Evolutionary conservation across 441 rosid species (phyloP), one percentile per base, ranked within the genome.

Genomic region (Breynia disticha): DNA sequence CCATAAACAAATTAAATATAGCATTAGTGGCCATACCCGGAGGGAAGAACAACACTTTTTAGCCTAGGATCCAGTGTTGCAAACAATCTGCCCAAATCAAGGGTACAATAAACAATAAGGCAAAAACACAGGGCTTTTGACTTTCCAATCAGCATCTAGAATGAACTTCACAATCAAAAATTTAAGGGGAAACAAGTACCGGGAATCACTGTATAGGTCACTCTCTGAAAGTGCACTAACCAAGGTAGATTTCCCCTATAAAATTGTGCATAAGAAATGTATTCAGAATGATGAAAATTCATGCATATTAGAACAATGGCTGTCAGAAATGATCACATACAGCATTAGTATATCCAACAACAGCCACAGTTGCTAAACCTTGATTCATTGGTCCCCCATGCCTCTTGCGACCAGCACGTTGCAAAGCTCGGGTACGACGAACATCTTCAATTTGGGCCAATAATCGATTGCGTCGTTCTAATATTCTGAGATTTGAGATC

Each of bases 261-360:
- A 60, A 65, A 16, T 42, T 32, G 59, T 56, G 62, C 50, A 46
- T 41, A 54, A 44, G 15, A 58, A 4, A 28, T 4, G 35, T 5
- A 28, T 28, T 28, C 5, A 4, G 35, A 28, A 28, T 28, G 3
- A 28, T 28, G 8, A 28, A 4, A 28, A 28, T n/a, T 28, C 35
- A 28, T 28, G 35, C 8, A 9, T 28, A 28, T 28, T 28, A 4
- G 35, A 28, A 28, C 35, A 28, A 63, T 5, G 44, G 52, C 35
- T 56, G 61, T 59, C 49, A 71, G 53, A 63, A 24, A 54, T 47
- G 65, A 62, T 55, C 59, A 78, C 90, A 68, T 79, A 88, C 95
- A 71, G 95, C 97, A 74, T 91, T 91, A 52, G 97, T 86, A 83
- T 91, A 91, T 16, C 95, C 98, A 24, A 91, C 97, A 64, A 86